Conservation (phyloP, 164 flowering plant species). For the Dillenia suffruticosa region DNA sequence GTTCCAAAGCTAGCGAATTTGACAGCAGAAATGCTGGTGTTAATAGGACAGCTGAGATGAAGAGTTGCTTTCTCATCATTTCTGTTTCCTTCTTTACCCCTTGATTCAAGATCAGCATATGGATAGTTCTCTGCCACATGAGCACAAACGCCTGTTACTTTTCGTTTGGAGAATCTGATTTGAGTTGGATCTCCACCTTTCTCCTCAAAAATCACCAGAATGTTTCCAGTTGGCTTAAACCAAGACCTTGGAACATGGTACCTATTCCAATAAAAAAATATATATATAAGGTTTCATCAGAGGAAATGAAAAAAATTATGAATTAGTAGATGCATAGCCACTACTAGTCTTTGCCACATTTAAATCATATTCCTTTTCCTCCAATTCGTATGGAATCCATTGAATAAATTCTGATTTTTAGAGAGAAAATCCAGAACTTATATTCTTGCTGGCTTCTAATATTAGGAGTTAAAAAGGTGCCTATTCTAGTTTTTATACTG, state of each 20-base stretch:
- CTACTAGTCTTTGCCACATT: too few relatives aligned
- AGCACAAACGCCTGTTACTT: conserved; percentile 42
- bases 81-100: conserved; percentile 14
- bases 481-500: too few relatives aligned
- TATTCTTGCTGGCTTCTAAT: neutral
- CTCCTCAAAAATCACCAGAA: conserved; percentile 90
- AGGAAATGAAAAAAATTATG: too few relatives aligned
- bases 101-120: conserved; percentile 23
- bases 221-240: conserved; percentile 88
- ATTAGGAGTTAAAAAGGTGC: neutral
- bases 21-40: conserved; percentile 42
- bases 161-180: conserved; percentile 65
- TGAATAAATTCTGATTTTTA: too few relatives aligned
- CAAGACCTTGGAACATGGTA: conserved; percentile 97
- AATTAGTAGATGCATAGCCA: too few relatives aligned
- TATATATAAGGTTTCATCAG: neutral
- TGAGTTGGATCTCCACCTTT: conserved; percentile 88
- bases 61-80: conserved; percentile 25
- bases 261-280: conserved; percentile 39
- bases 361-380: too few relatives aligned
- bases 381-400: too few relatives aligned
- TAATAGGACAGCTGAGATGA: conserved; percentile 53
- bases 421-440: too few relatives aligned
- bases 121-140: conserved; percentile 63
- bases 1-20: conserved; percentile 90